Evolutionary conservation across 257 asterid genomes (phyloP).

Genomic region (Leonotis leonurus): DNA sequence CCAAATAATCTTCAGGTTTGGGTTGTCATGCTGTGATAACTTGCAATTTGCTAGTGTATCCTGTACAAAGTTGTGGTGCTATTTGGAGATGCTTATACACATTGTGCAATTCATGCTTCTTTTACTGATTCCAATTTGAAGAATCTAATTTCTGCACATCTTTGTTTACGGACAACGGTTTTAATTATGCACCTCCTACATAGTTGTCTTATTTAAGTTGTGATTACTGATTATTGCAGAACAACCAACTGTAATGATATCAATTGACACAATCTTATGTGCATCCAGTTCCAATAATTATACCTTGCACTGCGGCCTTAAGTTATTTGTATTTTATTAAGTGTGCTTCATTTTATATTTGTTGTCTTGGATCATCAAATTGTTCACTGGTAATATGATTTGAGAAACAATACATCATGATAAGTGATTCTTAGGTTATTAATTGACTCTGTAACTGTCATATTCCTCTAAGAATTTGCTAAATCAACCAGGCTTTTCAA

Average conservation of each 20-base stretch:
- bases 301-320: neutral
- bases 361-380: neutral
- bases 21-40: neutral
- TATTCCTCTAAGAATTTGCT: constrained; percentile 9
- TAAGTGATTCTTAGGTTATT: neutral
- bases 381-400: neutral
- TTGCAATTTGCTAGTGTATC: neutral
- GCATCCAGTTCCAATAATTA: neutral
- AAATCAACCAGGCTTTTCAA: constrained; percentile 32
- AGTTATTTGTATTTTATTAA: neutral
- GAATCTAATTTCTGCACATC: neutral
- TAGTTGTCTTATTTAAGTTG: neutral
- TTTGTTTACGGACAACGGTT: neutral
- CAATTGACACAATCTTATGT: neutral
- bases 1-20: constrained; percentile 12
- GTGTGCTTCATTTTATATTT: neutral
- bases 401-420: neutral
- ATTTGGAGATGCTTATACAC: neutral
- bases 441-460: neutral
- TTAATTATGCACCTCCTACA: neutral
- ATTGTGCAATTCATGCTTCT: neutral
- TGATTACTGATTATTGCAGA: neutral
- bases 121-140: neutral
- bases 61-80: neutral
- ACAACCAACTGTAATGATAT: neutral